A percentile compares a stretch with the other conserved stretches of the same genome.
Conservation (phyloP, 2,329 filamentous ascomycete genomes). For the Curvularia sp. region DNA sequence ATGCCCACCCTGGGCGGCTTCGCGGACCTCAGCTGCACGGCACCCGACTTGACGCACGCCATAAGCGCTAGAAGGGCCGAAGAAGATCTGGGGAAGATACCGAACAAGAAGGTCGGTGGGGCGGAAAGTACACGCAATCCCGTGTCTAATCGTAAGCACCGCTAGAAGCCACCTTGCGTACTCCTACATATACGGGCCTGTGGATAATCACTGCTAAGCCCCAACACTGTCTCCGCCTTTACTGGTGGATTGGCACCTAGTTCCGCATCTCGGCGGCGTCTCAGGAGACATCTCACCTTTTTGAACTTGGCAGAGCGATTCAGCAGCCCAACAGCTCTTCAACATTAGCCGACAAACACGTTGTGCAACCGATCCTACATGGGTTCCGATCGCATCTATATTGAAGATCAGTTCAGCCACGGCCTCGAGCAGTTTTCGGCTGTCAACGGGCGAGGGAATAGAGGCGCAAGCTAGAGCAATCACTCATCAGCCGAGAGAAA, state of each 20-base stretch:
- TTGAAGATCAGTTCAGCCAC: constrained; percentile 10
- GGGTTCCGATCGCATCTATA: constrained; percentile 10
- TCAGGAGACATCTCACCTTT: constrained; percentile 9
- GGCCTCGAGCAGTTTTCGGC: constrained; percentile 7
- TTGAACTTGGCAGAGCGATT: not conserved
- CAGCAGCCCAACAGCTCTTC: not conserved
- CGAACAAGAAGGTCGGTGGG: constrained; percentile 15
- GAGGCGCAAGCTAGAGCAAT: constrained; percentile 9
- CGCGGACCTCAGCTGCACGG: constrained; percentile 21
- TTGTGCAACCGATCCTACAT: constrained; percentile 6
- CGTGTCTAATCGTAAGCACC: constrained; percentile 21
- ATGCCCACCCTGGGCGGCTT: constrained; percentile 16
- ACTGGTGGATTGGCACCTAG: constrained; percentile 16
- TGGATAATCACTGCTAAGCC: constrained; percentile 6
- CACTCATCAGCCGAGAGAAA: constrained; percentile 16
- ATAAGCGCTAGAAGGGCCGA: constrained; percentile 31
- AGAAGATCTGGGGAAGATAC: constrained; percentile 29
- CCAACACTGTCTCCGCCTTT: not conserved
- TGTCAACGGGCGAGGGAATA: constrained; percentile 8
- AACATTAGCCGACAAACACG: constrained; percentile 8
- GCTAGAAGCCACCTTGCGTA: constrained; percentile 24
- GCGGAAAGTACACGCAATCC: constrained; percentile 15
- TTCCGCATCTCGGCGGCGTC: constrained; percentile 10
- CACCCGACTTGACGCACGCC: constrained; percentile 24
- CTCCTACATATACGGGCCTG: constrained; percentile 13